Evolutionary conservation across 2,329 filamentous ascomycete genomes (phyloP).

Genomic region (Triangularia verruculosa): DNA sequence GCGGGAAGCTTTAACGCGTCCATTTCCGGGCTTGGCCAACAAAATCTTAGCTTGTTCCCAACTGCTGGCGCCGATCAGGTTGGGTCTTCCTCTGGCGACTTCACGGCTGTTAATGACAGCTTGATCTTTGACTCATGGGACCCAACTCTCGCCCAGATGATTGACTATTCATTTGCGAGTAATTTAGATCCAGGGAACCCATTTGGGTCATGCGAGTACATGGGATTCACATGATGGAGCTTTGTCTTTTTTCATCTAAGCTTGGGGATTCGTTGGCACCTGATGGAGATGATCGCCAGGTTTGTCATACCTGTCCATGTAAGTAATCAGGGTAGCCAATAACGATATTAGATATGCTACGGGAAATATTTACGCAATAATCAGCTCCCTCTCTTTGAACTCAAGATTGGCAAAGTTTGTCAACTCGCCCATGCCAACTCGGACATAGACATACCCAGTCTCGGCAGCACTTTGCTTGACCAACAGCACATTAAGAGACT

Average conservation of each 20-base stretch:
- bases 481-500: background rate
- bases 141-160: slow-evolving; percentile 20
- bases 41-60: background rate
- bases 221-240: background rate
- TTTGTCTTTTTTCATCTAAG: too few species aligned
- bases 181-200: slow-evolving; percentile 26
- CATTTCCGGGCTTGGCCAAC: background rate
- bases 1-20: background rate
- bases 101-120: slow-evolving; percentile 16
- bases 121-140: slow-evolving; percentile 24
- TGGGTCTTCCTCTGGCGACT: background rate
- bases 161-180: slow-evolving; percentile 25
- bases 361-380: background rate
- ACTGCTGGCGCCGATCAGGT: background rate
- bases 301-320: too few species aligned
- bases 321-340: too few species aligned
- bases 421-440: background rate
- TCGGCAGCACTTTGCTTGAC: background rate
- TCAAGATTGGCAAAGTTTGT: background rate
- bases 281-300: too few species aligned
- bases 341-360: too few species aligned
- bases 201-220: slow-evolving; percentile 25
- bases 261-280: too few species aligned
- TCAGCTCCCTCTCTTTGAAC: background rate
- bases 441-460: background rate